Evolutionary conservation across 1,284 basidiomycete species (phyloP), one percentile per base, ranked within the genome.

Genomic region (Earliella scabrosa): DNA sequence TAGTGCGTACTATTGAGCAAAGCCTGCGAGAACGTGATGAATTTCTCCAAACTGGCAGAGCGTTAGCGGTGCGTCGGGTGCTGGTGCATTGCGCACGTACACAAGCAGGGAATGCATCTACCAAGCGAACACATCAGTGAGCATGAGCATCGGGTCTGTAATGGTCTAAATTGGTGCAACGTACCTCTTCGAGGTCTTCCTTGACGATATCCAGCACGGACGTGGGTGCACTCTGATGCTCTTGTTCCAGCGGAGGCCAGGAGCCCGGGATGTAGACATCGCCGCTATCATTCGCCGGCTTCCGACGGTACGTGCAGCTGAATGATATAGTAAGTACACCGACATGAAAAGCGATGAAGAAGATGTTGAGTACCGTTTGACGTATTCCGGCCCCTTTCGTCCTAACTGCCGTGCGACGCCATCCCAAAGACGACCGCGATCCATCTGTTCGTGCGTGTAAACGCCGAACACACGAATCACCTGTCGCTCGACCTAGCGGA

Each of bases 31-130:
- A 88, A 81, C 0, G 76, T 75, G 1, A 85, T 74, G 56, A 85
- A 90, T 72, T 90, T 89, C 52, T 86, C 84, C 21, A 90, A 67
- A 8, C 86, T 88, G n/a, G n/a, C n/a, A n/a, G n/a, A n/a, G n/a
- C n/a, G n/a, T n/a, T n/a, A n/a, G n/a, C n/a, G n/a, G n/a, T n/a
- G n/a, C n/a, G n/a, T n/a, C n/a, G n/a, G n/a, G n/a, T n/a, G n/a
- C n/a, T n/a, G n/a, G n/a, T n/a, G n/a, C n/a, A n/a, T n/a, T n/a
- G n/a, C n/a, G n/a, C n/a, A n/a, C n/a, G n/a, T 72, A 86, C 85
- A 83, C 81, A 23, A 86, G 73, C 18, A 84, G 71, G 2, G 81
- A 75, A 63, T 86, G 83, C 8, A 85, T 70, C 83, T 85, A 38
- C 26, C 8, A 29, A n/a, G n/a, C n/a, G n/a, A n/a, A n/a, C n/a